These are phyloP conservation scores for Phytophthora constricta DNA, from an alignment of 352 stramenopile species.

Conservation along the genomic window DNA sequence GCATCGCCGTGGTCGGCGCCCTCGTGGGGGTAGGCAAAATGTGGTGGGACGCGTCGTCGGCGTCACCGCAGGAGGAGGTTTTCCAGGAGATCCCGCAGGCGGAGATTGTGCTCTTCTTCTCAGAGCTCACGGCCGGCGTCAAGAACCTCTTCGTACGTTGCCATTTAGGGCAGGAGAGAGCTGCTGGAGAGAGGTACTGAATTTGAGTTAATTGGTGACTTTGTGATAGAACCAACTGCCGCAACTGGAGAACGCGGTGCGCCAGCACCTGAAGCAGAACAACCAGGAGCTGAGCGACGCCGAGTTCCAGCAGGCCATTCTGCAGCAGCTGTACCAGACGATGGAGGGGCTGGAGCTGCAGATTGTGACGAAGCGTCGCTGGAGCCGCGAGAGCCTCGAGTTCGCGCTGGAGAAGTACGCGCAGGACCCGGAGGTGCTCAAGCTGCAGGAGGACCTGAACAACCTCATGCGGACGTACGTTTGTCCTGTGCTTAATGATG, in stretches of 20 bases:
- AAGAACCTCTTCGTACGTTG: constrained; percentile 72
- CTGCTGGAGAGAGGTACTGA: not conserved
- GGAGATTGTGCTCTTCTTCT: constrained; percentile 75
- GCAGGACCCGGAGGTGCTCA: constrained; percentile 65
- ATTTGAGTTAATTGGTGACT: no score
- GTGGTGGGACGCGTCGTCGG: constrained; percentile 82
- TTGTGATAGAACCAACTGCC: constrained; percentile 65
- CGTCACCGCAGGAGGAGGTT: constrained; percentile 7
- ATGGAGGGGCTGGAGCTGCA: constrained; percentile 74
- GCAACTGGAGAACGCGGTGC: constrained; percentile 67
- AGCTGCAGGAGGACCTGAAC: constrained; percentile 73
- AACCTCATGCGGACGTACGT: constrained; percentile 67
- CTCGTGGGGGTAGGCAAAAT: constrained; percentile 84
- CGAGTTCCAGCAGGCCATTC: constrained; percentile 78
- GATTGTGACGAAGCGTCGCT: constrained; percentile 67
- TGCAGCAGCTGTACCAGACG: constrained; percentile 78
- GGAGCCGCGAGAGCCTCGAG: constrained; percentile 67
- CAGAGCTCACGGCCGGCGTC: constrained; percentile 69
- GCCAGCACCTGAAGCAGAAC: constrained; percentile 72
- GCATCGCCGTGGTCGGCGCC: constrained; percentile 72
- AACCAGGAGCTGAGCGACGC: constrained; percentile 68
- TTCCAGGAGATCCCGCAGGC: constrained; percentile 67
- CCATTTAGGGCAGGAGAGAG: no score
- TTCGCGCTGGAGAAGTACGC: constrained; percentile 66
- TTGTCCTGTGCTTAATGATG: not conserved